These are phyloP conservation scores for Aureobasidium sp. DNA, from an alignment of 2,329 filamentous ascomycete species.

Conservation along the genomic window DNA sequence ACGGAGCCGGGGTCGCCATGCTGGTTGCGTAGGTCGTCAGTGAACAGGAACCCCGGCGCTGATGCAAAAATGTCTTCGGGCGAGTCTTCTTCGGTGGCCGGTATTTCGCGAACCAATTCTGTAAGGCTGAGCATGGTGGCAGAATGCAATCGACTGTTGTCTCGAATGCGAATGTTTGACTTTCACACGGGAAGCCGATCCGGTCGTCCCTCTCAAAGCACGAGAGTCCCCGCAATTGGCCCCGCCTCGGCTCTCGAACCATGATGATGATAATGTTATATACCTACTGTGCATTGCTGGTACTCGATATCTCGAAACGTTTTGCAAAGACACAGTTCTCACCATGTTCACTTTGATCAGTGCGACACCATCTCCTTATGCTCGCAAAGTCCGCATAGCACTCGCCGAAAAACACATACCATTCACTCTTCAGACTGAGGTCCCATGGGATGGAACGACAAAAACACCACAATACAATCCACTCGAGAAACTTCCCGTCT, in stretches of 20 bases:
- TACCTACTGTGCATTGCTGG: neutral
- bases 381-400: constrained; percentile 37
- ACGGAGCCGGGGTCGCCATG: constrained; percentile 57
- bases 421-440: constrained; percentile 36
- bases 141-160: neutral
- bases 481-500: constrained; percentile 34
- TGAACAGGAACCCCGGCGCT: constrained; percentile 58
- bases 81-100: constrained; percentile 9
- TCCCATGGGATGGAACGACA: constrained; percentile 37
- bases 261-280: neutral
- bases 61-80: constrained; percentile 49
- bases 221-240: constrained; percentile 3
- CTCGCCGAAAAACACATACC: constrained; percentile 35
- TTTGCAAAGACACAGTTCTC: neutral
- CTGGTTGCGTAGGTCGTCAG: constrained; percentile 59
- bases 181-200: neutral
- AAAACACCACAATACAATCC: constrained; percentile 35
- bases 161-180: neutral
- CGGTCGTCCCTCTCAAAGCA: neutral
- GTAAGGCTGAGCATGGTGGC: constrained; percentile 22
- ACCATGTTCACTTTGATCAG: constrained; percentile 27
- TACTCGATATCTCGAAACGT: neutral
- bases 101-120: constrained; percentile 22
- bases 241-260: neutral
- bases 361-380: constrained; percentile 35